These are phyloP conservation scores for Fennellomyces sp. DNA, from an alignment of 371 early-diverging fungal genomes.

Conservation along the genomic window DNA sequence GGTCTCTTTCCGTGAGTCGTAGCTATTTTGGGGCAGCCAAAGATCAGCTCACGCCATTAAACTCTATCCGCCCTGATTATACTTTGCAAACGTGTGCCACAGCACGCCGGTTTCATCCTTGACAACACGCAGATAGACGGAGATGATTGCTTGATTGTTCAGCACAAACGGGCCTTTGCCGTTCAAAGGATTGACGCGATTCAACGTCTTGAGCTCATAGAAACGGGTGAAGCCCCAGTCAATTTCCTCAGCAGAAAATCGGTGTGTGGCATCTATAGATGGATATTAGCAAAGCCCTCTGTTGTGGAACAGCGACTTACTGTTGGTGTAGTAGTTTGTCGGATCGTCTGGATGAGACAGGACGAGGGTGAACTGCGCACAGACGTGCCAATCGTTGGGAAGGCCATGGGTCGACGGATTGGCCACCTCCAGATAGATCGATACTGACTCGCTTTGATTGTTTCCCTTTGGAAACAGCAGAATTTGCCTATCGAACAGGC, in stretches of 20 bases:
- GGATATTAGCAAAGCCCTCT: no score
- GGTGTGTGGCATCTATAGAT: slow-evolving; percentile 81
- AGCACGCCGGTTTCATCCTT: slow-evolving; percentile 91
- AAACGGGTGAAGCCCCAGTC: slow-evolving; percentile 97
- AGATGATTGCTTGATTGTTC: slow-evolving; percentile 67
- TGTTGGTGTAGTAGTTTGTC: slow-evolving; percentile 58
- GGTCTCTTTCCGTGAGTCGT: slow-evolving; percentile 86
- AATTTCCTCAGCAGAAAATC: slow-evolving; percentile 81
- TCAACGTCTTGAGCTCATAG: slow-evolving; percentile 59
- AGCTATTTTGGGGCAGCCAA: slow-evolving; percentile 41
- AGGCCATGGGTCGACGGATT: slow-evolving; percentile 59
- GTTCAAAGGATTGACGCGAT: slow-evolving; percentile 22
- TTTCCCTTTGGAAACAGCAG: slow-evolving; percentile 90
- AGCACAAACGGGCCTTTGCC: slow-evolving; percentile 63
- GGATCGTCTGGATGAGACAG: slow-evolving; percentile 81
- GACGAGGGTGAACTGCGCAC: slow-evolving; percentile 85
- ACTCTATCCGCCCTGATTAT: background rate
- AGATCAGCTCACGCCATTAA: background rate
- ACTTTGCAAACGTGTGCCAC: slow-evolving; percentile 92
- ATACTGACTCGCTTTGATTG: slow-evolving; percentile 62
- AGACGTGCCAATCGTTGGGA: slow-evolving; percentile 82
- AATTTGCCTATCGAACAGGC: slow-evolving; percentile 61
- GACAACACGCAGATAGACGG: slow-evolving; percentile 80
- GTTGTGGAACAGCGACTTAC: no score
- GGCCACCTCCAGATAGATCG: slow-evolving; percentile 83